phyloP scores from a whole-genome alignment of 805 yeast species.

The Vanderwaltozyma yarrowii region DNA sequence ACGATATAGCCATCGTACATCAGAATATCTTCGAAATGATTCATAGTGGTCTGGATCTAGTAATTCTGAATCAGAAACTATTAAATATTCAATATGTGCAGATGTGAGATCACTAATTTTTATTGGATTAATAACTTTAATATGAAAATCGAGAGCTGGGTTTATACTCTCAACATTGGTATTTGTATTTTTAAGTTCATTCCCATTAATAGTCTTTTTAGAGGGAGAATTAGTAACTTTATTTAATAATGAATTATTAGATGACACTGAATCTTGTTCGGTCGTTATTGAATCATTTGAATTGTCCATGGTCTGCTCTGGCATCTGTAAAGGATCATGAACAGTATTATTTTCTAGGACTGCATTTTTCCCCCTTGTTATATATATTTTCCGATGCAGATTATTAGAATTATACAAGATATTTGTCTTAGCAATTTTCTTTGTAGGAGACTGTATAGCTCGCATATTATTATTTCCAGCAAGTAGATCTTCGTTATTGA shows the following conservation, averaged over 20 bases:
- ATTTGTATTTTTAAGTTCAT: constrained; percentile 2
- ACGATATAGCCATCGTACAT: constrained; percentile 89
- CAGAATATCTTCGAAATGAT: constrained; percentile 81
- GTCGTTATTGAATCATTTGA: too few relatives aligned
- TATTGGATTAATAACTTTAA: constrained; percentile 79
- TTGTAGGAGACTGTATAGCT: background rate
- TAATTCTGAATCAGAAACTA: constrained; percentile 44
- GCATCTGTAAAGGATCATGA: background rate
- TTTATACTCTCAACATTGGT: too few relatives aligned
- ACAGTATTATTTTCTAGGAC: too few relatives aligned
- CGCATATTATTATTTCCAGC: background rate
- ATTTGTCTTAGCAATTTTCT: background rate
- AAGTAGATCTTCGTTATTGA: constrained; percentile 2
- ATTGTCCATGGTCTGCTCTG: too few relatives aligned
- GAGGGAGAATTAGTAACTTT: too few relatives aligned
- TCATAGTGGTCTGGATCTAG: constrained; percentile 32
- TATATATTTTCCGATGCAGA: too few relatives aligned
- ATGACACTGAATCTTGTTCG: too few relatives aligned
- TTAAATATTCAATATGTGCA: constrained; percentile 80
- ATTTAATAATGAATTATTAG: too few relatives aligned
- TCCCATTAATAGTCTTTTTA: constrained; percentile 11
- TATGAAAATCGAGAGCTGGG: constrained; percentile 32
- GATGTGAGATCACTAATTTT: constrained; percentile 85
- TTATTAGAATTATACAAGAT: background rate
- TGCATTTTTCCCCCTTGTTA: too few relatives aligned